A percentile compares a stretch with the other conserved stretches of the same genome.
These are phyloP conservation scores for Penicillium silybi DNA, from an alignment of 495 filamentous ascomycete genomes.

Conservation along the genomic window DNA sequence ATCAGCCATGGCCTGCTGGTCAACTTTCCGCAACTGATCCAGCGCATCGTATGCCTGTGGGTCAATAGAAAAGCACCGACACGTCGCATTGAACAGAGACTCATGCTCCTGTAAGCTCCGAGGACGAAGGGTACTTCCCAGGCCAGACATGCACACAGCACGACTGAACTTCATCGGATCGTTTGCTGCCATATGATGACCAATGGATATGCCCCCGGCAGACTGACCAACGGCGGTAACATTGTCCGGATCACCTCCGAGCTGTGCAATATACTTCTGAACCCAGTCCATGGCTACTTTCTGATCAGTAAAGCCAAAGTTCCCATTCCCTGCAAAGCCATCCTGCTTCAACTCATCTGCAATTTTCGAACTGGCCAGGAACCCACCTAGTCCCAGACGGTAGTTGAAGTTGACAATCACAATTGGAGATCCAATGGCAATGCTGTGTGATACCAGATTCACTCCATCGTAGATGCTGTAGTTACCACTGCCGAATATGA, in stretches of 20 bases:
- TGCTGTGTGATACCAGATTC: slow-evolving; percentile 8
- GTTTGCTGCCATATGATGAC: slow-evolving; percentile 8
- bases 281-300: slow-evolving; percentile 8
- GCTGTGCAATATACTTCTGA: slow-evolving; percentile 5
- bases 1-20: slow-evolving; percentile 8
- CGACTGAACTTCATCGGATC: slow-evolving; percentile 11
- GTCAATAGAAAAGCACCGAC: slow-evolving; percentile 11
- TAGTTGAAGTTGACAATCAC: slow-evolving; percentile 10
- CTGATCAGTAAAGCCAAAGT: slow-evolving; percentile 14
- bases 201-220: slow-evolving; percentile 8
- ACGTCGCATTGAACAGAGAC: neutral
- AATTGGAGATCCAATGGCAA: slow-evolving; percentile 1
- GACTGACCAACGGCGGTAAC: slow-evolving; percentile 9
- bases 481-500: slow-evolving; percentile 8
- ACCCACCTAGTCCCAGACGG: slow-evolving; percentile 10
- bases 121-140: slow-evolving; percentile 2
- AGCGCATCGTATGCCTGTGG: neutral
- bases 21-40: slow-evolving; percentile 6
- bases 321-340: slow-evolving; percentile 10
- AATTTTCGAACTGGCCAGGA: slow-evolving; percentile 7
- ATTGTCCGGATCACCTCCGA: slow-evolving; percentile 9
- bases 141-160: slow-evolving; percentile 12
- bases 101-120: slow-evolving; percentile 5
- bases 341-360: slow-evolving; percentile 5
- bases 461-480: slow-evolving; percentile 13